A percentile compares a stretch with the other conserved stretches of the same genome.
These are phyloP conservation scores for Verticillium albo-atrum DNA, from an alignment of 2,329 filamentous ascomycete genomes.

Conservation along the genomic window DNA sequence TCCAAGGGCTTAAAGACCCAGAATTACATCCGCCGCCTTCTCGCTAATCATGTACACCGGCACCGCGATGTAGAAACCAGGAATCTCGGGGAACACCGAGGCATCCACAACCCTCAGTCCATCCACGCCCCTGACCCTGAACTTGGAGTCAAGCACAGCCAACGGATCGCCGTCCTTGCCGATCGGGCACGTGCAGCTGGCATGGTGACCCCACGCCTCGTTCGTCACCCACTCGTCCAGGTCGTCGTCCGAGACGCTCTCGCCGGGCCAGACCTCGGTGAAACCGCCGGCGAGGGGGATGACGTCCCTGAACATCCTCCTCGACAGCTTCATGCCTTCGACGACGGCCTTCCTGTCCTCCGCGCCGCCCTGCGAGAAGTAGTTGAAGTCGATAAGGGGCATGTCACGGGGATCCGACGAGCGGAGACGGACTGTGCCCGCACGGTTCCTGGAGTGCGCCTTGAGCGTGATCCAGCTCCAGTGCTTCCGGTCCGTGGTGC, in stretches of 20 bases:
- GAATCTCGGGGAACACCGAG: conserved; percentile 46
- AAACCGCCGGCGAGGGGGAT: conserved; percentile 21
- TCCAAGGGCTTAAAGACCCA: neutral
- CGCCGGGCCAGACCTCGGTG: conserved; percentile 25
- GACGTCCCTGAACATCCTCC: conserved; percentile 24
- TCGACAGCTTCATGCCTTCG: conserved; percentile 40
- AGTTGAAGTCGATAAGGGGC: conserved; percentile 55
- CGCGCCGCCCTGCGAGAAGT: conserved; percentile 33
- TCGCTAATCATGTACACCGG: conserved; percentile 52
- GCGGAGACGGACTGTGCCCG: conserved; percentile 50
- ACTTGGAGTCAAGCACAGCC: conserved; percentile 51
- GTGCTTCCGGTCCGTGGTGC: conserved; percentile 29
- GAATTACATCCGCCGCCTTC: conserved; percentile 38
- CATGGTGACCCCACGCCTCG: conserved; percentile 54
- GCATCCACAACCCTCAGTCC: conserved; percentile 57
- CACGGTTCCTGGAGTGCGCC: conserved; percentile 51
- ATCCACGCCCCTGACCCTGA: conserved; percentile 49
- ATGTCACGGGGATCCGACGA: conserved; percentile 55
- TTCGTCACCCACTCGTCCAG: conserved; percentile 43
- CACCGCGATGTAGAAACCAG: conserved; percentile 42
- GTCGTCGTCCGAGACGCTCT: conserved; percentile 31
- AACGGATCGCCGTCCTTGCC: conserved; percentile 45
- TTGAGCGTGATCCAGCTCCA: conserved; percentile 43
- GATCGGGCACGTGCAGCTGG: conserved; percentile 50
- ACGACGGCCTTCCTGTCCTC: conserved; percentile 39